Evolutionary conservation across 2,329 filamentous ascomycete species (phyloP).

Genomic region (Verticillium zaregamsianum): DNA sequence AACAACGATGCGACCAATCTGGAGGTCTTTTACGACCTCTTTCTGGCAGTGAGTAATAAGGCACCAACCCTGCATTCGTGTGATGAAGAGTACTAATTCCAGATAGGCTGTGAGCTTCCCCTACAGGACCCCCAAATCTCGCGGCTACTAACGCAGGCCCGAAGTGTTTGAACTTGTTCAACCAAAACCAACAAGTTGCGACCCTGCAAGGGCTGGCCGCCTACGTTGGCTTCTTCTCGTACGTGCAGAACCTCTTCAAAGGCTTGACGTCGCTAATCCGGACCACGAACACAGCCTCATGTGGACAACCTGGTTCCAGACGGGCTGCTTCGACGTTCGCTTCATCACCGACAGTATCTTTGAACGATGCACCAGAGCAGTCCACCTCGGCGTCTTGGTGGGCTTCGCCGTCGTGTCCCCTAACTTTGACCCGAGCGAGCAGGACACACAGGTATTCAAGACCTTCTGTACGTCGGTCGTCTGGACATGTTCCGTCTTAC

Average conservation of each 20-base stretch:
- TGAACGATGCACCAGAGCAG: constrained; percentile 51
- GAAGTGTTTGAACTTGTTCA: not conserved
- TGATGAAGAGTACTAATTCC: not conserved
- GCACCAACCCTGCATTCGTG: no score
- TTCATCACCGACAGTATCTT: constrained; percentile 63
- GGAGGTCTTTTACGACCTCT: constrained; percentile 34
- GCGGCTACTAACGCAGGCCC: not conserved
- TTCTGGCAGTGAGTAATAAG: constrained; percentile 20
- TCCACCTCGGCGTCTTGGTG: constrained; percentile 61
- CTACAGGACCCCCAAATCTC: not conserved
- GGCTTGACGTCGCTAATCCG: not conserved
- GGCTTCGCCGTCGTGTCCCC: constrained; percentile 59
- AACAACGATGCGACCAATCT: constrained; percentile 12
- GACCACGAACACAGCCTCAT: constrained; percentile 34
- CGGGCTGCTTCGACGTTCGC: constrained; percentile 61
- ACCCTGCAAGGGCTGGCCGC: constrained; percentile 7
- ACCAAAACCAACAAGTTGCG: not conserved
- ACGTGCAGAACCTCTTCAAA: not conserved
- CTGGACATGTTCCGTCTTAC: not conserved
- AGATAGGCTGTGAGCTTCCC: constrained; percentile 15
- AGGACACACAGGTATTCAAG: constrained; percentile 31
- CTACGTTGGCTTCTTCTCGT: constrained; percentile 32
- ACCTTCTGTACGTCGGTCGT: constrained; percentile 31
- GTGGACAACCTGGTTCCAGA: constrained; percentile 67
- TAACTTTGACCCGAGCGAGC: constrained; percentile 34